Base-by-base conservation (phyloP, 208 protist genomes). In the Wallacemonas sp. region DNA sequence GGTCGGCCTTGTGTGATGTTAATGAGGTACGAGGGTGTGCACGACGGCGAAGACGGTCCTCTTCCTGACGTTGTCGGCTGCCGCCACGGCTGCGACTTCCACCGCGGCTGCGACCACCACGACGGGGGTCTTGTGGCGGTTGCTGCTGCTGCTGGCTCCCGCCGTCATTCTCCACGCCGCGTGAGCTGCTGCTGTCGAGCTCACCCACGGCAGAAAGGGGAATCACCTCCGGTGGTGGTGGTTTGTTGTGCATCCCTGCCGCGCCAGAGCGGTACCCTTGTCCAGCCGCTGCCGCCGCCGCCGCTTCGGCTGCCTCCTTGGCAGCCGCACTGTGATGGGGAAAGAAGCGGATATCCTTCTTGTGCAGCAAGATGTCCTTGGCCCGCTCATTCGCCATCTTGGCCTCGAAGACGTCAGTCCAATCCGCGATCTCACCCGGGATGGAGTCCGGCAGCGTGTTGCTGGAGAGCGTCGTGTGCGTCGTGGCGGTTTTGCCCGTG, bases 281-380 rank as follows among this genome's bases (percentile, higher is more conserved):
- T 19, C 12, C 44, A 24, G 39, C 60, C 0, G 36, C 47, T 4
- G 67, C 49, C 0, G 59, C 67, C 27, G 59, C 58, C 1, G 59
- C 64, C 2, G 59, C 41, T 5, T 44, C 64, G 8, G 64, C 64
- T 2, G 38, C 70, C 0, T 44, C 30, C 19, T 66, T 66, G 11
- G 36, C 60, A n/a, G 36, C 19, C 27, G 27, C 62, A 6, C 6
- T 51, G 24, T 34, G n/a, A 59, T 8, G 41, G n/a, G 68, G 63
- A 33, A 75, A 68, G 42, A 66, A 62, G 55, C 53, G 58, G 22
- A 70, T 28, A 44, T 63, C 62, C 14, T 26, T 45, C 56, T 70
- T 72, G 64, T 79, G 68, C 47, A 75, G 72, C 21, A 75, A 1
- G 38, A 68, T 68, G 21, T 75, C 74, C 59, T 79, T 75, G 12